phyloP scores from a whole-genome alignment of 2,329 filamentous ascomycete genomes.

The Phaeosphaeriaceae sp. region DNA sequence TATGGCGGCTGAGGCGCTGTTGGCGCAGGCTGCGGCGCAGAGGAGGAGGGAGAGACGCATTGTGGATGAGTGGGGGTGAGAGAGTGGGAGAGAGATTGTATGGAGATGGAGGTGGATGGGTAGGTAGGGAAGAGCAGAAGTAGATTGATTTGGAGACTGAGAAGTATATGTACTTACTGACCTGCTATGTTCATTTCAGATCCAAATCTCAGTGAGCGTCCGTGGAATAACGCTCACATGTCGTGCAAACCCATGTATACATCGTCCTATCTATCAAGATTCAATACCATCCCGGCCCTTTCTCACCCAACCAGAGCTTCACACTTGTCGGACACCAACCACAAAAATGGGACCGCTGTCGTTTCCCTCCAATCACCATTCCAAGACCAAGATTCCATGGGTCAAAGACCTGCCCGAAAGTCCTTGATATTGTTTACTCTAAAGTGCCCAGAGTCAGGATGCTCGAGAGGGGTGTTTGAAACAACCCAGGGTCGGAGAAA shows the following conservation, averaged over 20 bases:
- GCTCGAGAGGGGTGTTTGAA: neutral
- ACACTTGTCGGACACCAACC: neutral
- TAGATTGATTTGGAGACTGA: neutral
- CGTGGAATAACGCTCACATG: neutral
- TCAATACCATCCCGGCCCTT: neutral
- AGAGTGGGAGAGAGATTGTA: neutral
- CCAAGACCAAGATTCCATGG: neutral
- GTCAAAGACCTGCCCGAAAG: neutral
- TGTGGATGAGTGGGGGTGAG: constrained; percentile 1
- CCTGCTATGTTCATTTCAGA: neutral
- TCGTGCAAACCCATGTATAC: neutral
- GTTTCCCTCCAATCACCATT: constrained; percentile 4
- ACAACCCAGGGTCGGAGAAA: neutral
- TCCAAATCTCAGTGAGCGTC: neutral
- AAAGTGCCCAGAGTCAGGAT: neutral
- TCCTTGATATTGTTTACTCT: neutral
- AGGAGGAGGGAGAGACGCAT: constrained; percentile 35
- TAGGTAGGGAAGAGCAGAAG: neutral
- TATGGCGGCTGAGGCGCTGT: constrained; percentile 28
- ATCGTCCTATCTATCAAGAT: neutral
- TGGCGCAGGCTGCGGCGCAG: constrained; percentile 25
- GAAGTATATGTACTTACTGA: neutral
- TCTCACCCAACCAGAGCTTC: neutral
- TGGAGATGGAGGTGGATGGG: neutral
- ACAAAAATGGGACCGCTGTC: neutral